Evolutionary conservation across 2,329 filamentous ascomycete genomes (phyloP).

Genomic region (Pestalotiopsis fici): DNA sequence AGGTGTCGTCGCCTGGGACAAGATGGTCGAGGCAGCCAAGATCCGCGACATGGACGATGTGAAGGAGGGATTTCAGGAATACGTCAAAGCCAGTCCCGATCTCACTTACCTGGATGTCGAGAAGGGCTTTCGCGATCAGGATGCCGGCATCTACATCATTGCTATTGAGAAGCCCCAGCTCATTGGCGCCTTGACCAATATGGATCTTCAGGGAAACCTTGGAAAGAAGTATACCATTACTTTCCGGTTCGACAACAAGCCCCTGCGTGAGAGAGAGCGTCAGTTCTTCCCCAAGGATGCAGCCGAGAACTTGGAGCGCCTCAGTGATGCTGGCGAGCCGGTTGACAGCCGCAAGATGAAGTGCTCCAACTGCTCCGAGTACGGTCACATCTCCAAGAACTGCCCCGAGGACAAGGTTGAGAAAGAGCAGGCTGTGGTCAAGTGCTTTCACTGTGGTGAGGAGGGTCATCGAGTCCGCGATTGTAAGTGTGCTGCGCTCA

Average conservation of each 20-base stretch:
- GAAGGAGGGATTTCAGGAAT: conserved; percentile 60
- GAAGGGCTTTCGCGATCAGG: conserved; percentile 54
- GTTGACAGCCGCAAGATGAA: conserved; percentile 59
- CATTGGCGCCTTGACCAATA: conserved; percentile 62
- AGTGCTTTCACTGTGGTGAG: conserved; percentile 66
- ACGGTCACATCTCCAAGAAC: conserved; percentile 62
- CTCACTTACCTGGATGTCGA: conserved; percentile 64
- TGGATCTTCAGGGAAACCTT: conserved; percentile 71
- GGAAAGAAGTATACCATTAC: conserved; percentile 65
- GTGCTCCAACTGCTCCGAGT: conserved; percentile 64
- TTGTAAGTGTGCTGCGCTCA: conserved; percentile 47
- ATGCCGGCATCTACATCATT: conserved; percentile 62
- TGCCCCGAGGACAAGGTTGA: conserved; percentile 62
- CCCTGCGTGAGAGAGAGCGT: conserved; percentile 59
- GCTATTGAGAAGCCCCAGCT: conserved; percentile 59
- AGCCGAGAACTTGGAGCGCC: conserved; percentile 63
- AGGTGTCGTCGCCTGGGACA: conserved; percentile 53
- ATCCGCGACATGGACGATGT: conserved; percentile 63
- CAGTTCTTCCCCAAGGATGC: conserved; percentile 59
- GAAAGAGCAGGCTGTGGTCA: conserved; percentile 46
- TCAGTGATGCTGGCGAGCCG: conserved; percentile 66
- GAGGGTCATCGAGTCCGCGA: conserved; percentile 69
- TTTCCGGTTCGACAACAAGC: conserved; percentile 60
- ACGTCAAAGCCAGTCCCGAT: conserved; percentile 60
- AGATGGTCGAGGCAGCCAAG: conserved; percentile 51